Base-by-base conservation (phyloP, 495 filamentous ascomycete species). In the Trypethelium eluteriae region DNA sequence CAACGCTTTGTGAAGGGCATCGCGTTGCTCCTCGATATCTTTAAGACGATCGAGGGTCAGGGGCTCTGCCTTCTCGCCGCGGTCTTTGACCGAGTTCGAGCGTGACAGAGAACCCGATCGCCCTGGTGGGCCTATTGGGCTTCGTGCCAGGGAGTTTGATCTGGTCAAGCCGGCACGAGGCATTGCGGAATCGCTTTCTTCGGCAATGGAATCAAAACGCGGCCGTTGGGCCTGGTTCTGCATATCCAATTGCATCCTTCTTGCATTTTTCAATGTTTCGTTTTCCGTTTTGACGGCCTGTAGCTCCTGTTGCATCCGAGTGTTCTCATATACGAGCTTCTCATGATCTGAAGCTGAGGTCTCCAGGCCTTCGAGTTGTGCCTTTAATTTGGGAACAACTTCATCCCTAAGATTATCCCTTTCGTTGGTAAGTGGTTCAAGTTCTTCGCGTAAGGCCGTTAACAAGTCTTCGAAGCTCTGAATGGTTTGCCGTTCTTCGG, bases 391-490 rank as follows among this genome's bases (percentile, higher is more conserved):
- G 38, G 91, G 89, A 2, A 93, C 85, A 38, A 95, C 81, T 69
- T 93, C 91, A 68, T 98, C 92, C 35, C 90, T 86, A 11, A 98
- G 85, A 68, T 96, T 90, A 76, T 98, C 94, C 38, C 92, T 83
- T 74, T 98, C 94, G 67, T 96, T 91, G 18, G 88, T 83, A 65
- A 92, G 84, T 70, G 87, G 88, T 70, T 91, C 86, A 10, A 96
- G 79, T 72, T 98, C 92, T 2, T 86, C 82, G 67, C 89, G 87
- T 71, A 98, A 85, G 34, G 90, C 94, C 10, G 85, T 85, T 39
- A 96, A 81, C 47, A 98, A 81, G 74, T 96, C 93, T 74, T 96
- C 92, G 72, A 96, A 94, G 70, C 94, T 98, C 74, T 91, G 90
- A 73, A 96, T 97, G 67, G 88, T 85, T 74, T 90, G 86, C 39